phyloP scores from a whole-genome alignment of 805 yeast species.

The Zygosaccharomyces siamensis region DNA sequence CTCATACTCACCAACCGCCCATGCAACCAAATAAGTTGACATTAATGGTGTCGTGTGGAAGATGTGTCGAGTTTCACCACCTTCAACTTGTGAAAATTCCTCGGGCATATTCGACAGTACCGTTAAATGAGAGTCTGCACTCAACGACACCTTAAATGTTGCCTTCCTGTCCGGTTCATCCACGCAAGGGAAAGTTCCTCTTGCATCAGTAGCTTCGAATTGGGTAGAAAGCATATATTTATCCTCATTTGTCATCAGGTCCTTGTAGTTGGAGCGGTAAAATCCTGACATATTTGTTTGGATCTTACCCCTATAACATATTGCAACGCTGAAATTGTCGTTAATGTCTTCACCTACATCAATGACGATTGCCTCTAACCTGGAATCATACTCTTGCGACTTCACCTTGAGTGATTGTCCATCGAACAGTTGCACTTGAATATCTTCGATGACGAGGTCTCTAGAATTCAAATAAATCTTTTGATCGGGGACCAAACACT shows the following conservation, averaged over 20 bases:
- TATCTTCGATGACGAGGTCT: conserved; percentile 36
- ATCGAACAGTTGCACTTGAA: conserved; percentile 28
- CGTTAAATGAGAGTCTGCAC: conserved; percentile 48
- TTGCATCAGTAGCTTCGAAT: conserved; percentile 74
- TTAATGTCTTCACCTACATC: conserved; percentile 38
- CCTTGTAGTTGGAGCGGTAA: conserved; percentile 58
- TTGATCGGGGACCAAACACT: conserved; percentile 40
- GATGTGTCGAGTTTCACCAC: conserved; percentile 42
- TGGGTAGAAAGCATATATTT: conserved; percentile 32
- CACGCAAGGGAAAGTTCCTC: conserved; percentile 72
- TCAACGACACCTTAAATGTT: conserved; percentile 52
- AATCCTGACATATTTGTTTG: conserved; percentile 72
- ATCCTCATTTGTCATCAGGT: conserved; percentile 35
- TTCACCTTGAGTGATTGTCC: neutral
- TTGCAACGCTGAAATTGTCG: conserved; percentile 44
- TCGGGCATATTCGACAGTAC: conserved; percentile 68
- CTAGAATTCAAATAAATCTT: conserved; percentile 47
- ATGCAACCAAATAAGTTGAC: conserved; percentile 73
- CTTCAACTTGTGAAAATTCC: conserved; percentile 35
- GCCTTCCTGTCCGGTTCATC: conserved; percentile 73
- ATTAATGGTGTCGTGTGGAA: conserved; percentile 65
- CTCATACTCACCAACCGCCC: conserved; percentile 62
- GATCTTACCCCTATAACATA: conserved; percentile 52
- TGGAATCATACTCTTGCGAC: conserved; percentile 30
- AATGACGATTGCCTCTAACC: conserved; percentile 50